A percentile compares a stretch with the other conserved stretches of the same genome.
Evolutionary conservation across 1,139 yeast genomes (phyloP).

Genomic region (Scheffersomyces cryptocercus): DNA sequence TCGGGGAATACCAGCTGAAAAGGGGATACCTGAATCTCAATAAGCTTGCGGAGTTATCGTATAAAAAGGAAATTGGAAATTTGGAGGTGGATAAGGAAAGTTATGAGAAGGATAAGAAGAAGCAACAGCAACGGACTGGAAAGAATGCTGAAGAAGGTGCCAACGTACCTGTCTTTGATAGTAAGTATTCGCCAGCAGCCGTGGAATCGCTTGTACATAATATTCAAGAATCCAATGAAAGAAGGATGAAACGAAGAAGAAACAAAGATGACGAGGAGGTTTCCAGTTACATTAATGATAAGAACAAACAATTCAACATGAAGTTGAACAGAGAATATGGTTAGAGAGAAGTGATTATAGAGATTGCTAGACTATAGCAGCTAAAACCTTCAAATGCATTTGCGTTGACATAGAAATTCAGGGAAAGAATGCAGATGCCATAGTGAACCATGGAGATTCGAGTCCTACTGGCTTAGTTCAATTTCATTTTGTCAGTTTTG

Average conservation of each 20-base stretch:
- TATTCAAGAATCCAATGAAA: slow-evolving; percentile 37
- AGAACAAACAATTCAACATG: slow-evolving; percentile 76
- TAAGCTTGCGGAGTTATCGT: slow-evolving; percentile 57
- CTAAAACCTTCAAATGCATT: too few species aligned
- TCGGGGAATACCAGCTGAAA: slow-evolving; percentile 10
- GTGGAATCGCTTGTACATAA: slow-evolving; percentile 40
- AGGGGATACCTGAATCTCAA: slow-evolving; percentile 41
- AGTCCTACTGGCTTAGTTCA: too few species aligned
- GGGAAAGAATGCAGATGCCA: too few species aligned
- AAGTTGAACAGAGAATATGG: slow-evolving; percentile 60
- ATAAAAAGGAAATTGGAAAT: slow-evolving; percentile 45
- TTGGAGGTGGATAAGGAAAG: slow-evolving; percentile 42
- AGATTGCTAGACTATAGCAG: too few species aligned
- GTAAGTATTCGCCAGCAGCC: slow-evolving; percentile 33
- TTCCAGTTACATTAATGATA: slow-evolving; percentile 61
- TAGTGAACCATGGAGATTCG: too few species aligned
- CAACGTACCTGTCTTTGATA: not conserved
- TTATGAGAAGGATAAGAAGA: slow-evolving; percentile 36
- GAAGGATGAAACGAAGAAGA: slow-evolving; percentile 31
- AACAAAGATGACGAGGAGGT: slow-evolving; percentile 32
- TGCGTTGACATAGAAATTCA: too few species aligned
- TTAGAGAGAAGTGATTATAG: too few species aligned
- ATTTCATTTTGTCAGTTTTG: too few species aligned
- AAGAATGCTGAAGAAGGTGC: not conserved
- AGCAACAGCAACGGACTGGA: slow-evolving; percentile 12